Evolutionary conservation across 345 rosid species (phyloP), one percentile per base, ranked within the genome.

Genomic region (Dovyalis caffra): DNA sequence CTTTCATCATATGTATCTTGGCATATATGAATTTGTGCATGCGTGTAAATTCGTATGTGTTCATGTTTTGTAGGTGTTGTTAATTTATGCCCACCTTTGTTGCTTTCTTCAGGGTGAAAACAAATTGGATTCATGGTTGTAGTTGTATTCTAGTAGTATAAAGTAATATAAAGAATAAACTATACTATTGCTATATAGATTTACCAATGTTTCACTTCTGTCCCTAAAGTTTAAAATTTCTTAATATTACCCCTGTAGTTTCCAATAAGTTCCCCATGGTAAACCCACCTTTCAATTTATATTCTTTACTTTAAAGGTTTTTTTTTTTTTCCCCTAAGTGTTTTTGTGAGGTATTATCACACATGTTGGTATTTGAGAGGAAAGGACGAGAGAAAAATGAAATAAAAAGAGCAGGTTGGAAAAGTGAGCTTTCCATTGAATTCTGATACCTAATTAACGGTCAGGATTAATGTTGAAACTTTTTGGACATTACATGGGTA

Each of bases 81-180:
- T 14, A 38, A 38, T 8, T 37, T n/a, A 18, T 35, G 47, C 23
- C 10, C 31, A 31, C 18, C 37, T 4, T 35, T 21, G 29, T 35
- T 37, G 62, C 69, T 23, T 35, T 66, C 26, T 21, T 66, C 28
- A 32, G 49, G 49, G 49, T n/a, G 31, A 12, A 66, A 34, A 25
- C 62, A 18, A 66, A 66, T 37, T 31, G 38, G 66, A 63, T 31
- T 28, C 35, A 31, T 2, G 38, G 66, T 29, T 63, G 66, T 23
- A 63, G 20, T 31, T 63, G 66, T 63, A 28, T n/a, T n/a, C n/a
- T n/a, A n/a, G n/a, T n/a, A n/a, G 66, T 63, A n/a, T 63, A 31
- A 63, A 16, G 21, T 63, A 15, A 43, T 43, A 43, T 43, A 43
- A 43, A 43, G 20, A 43, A 18, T 43, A 43, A 43, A 43, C 49